Conservation (phyloP, 768 basidiomycete genomes). For the Tylopilus balloui region DNA sequence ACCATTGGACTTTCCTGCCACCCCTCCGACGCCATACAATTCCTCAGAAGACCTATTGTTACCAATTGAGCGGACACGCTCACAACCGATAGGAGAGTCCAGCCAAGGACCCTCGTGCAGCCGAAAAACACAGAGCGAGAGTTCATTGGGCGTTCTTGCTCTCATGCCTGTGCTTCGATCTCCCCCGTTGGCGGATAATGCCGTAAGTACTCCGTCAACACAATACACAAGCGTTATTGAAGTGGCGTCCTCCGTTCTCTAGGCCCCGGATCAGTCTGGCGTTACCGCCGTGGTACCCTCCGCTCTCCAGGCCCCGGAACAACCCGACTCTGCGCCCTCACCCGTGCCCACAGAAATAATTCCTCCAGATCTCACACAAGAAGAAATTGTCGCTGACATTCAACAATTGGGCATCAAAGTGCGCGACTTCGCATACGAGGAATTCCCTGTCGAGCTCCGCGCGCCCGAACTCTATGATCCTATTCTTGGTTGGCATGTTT, state of each 20-base stretch:
- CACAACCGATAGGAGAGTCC: constrained; percentile 23
- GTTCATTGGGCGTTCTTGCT: constrained; percentile 6
- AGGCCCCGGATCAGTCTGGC: constrained; percentile 11
- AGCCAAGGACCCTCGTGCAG: constrained; percentile 20
- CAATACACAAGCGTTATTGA: constrained; percentile 6
- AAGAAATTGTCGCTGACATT: constrained; percentile 32
- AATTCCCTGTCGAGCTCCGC: constrained; percentile 10
- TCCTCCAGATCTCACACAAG: constrained; percentile 29
- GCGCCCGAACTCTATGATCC: constrained; percentile 31
- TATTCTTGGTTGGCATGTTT: constrained; percentile 29
- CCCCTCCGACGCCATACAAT: constrained; percentile 7
- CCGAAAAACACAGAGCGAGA: constrained; percentile 27
- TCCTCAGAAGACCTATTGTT: constrained; percentile 9
- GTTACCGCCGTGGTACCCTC: not conserved
- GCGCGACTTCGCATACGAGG: constrained; percentile 31
- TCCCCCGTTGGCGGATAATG: constrained; percentile 19
- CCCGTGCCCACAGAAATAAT: constrained; percentile 34
- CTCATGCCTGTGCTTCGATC: constrained; percentile 13
- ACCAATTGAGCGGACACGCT: constrained; percentile 15
- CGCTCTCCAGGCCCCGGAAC: constrained; percentile 9
- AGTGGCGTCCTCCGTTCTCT: not conserved
- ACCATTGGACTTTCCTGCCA: constrained; percentile 16
- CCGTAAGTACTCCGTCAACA: constrained; percentile 14
- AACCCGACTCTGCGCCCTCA: constrained; percentile 24
- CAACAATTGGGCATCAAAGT: constrained; percentile 28